Base-by-base conservation (phyloP, 73 alveolate genomes). In the Strombidium stylifer region DNA sequence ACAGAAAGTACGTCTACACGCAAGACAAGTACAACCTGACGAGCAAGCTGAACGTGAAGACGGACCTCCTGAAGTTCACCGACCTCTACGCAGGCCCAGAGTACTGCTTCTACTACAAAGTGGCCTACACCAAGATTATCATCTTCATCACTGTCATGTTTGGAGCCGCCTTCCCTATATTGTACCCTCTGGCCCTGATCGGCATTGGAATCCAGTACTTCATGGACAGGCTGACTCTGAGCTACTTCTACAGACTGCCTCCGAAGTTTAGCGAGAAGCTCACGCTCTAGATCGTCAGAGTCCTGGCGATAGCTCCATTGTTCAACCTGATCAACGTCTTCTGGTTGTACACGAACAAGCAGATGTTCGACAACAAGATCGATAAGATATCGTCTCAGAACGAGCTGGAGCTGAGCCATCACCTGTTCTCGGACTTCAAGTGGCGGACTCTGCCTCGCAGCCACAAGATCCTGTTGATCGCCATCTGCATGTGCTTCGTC, bases 71-170 rank as follows among this genome's bases (percentile, higher is more conserved):
- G 54, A 57, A 34, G 35, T 74, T 62, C 30, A 50, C 64, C 19
- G 87, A 74, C 51, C 64, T 54, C 39, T 74, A 74, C 45, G 24
- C 79, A 0, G 87, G 87, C 18, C 81, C 87, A 1, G 81, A 49
- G 10, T 74, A 74, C 51, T 19, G 15, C 39, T 62, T 74, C 31
- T 58, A 61, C 23, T 23, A 51, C 10, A 74, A 70, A 24, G 61
- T 48, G 39, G 21, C 70, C 41, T 6, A 26, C 21, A 37, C 64
- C 21, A 42, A 41, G 10, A 74, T 41, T 15, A n/a, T 64, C 14
- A 14, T 27, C 15, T 61, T 67, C 51, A 59, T 74, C 1, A 42
- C 73, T 12, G 15, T 74, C 16, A 62, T 64, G 74, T 74, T 44
- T 51, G 87, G 87, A 14, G 36, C 69, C 4, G 87, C 74, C 8